Base-by-base conservation (phyloP, 2,329 filamentous ascomycete species). In the Aspergillus fumigatiaffinis region DNA sequence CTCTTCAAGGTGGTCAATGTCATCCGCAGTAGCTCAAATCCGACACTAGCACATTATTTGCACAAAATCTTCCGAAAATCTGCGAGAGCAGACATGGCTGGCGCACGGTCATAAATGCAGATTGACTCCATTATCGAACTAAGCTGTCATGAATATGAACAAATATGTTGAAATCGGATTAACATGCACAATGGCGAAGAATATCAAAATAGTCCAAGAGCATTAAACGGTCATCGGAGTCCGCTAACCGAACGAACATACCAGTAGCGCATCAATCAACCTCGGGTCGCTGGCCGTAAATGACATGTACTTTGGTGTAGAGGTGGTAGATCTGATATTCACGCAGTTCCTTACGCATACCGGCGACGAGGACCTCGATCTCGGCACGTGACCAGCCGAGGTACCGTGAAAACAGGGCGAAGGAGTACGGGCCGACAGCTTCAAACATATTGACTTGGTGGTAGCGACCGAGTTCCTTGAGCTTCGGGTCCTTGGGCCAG, bases 401-500 rank as follows among this genome's bases (percentile, higher is more conserved):
- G n/a, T 71, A 62, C 5, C 72, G 67, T 4, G 73, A 77, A 62
- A 78, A 73, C 23, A 75, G 62, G 7, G 73, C 71, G 57, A 73
- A 70, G 23, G 65, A 68, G 54, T 74, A 73, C 1, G 70, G 63
- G 5, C 70, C 67, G 28, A 76, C 59, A 2, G 70, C 71, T 57
- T 76, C 70, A 21, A 71, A 64, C 63, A 75, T 67, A 52, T 75
- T 71, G n/a, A 71, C 62, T 41, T 70, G 68, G 49, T 73, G 64
- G 53, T 67, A 74, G 29, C 63, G 61, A 2, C 82, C 83, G 2
- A 85, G 67, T 49, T 83, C 77, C 64, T 84, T 85, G 51, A 80
- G 74, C 26, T 77, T 76, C 5, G 74, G 73, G 46, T 83, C 78
- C 49, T 77, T 79, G 0, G 82, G 78, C 82, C 83, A 85, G 10